These are phyloP conservation scores for Saccharomycopsis vini DNA, from an alignment of 805 yeast species.

Conservation along the genomic window DNA sequence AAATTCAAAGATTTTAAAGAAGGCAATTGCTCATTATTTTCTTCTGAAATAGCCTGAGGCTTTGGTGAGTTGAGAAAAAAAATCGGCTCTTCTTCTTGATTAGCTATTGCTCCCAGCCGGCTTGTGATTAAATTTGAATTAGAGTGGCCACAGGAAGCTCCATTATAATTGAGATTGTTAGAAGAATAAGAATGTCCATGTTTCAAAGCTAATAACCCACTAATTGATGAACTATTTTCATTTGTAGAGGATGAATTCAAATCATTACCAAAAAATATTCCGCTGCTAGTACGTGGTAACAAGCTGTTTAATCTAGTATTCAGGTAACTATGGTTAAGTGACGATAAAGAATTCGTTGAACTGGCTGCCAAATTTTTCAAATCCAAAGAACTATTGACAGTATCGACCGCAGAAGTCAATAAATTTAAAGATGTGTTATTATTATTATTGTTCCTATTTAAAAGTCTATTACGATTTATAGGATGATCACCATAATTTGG, in stretches of 20 bases:
- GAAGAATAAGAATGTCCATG: conserved; percentile 11
- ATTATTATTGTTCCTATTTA: not conserved
- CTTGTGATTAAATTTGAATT: not conserved
- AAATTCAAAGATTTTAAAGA: conserved; percentile 23
- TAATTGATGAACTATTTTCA: conserved; percentile 10
- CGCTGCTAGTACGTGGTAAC: conserved; percentile 15
- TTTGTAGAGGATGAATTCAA: not conserved
- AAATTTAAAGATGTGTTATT: conserved; percentile 7
- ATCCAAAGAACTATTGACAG: not conserved
- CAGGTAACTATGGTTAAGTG: not conserved
- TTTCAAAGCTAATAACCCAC: conserved; percentile 16
- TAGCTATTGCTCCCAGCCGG: not conserved
- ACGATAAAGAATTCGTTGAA: conserved; percentile 11
- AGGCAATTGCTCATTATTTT: conserved; percentile 15
- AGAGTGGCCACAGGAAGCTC: not conserved
- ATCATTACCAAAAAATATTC: conserved; percentile 16
- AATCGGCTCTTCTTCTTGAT: not conserved
- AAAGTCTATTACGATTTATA: not conserved
- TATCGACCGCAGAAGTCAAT: conserved; percentile 7
- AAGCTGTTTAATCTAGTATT: not conserved
- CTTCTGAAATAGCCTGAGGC: not conserved
- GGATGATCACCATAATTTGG: not conserved
- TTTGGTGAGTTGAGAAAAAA: conserved; percentile 3
- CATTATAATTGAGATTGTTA: not conserved
- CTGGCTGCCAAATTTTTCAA: too few relatives aligned